phyloP scores from a whole-genome alignment of 1,284 basidiomycete species.

The Veloboletus limbatus region DNA sequence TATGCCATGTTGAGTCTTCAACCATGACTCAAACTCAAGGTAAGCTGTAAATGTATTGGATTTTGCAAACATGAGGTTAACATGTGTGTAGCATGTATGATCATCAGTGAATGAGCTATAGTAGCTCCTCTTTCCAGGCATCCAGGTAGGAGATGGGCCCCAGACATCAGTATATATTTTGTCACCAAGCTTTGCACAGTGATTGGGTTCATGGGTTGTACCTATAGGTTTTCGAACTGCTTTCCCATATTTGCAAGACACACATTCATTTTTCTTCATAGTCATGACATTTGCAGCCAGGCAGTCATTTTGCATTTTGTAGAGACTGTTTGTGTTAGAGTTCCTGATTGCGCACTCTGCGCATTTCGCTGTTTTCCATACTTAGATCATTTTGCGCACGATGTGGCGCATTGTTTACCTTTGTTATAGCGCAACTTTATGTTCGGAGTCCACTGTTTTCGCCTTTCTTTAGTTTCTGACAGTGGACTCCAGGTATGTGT shows the following conservation, averaged over 20 bases:
- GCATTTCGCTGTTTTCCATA: too few relatives aligned
- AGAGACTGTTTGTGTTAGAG: too few relatives aligned
- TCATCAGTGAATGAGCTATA: background rate
- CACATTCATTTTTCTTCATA: constrained; percentile 1
- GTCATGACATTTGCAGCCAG: background rate
- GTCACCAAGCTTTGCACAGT: constrained; percentile 9
- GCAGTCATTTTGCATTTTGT: background rate
- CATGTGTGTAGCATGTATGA: background rate
- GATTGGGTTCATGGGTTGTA: too few relatives aligned
- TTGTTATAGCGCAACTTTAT: too few relatives aligned
- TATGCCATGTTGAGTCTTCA: background rate
- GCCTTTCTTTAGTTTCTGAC: too few relatives aligned
- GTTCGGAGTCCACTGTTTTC: too few relatives aligned
- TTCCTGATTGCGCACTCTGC: too few relatives aligned
- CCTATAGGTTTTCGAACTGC: background rate
- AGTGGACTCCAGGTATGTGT: too few relatives aligned
- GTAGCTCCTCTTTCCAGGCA: constrained; percentile 10
- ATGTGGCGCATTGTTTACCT: too few relatives aligned
- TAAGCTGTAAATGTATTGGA: background rate
- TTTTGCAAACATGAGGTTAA: background rate
- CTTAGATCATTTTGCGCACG: too few relatives aligned
- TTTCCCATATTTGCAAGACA: background rate
- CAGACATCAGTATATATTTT: too few relatives aligned
- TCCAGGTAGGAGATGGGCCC: too few relatives aligned
- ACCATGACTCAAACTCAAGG: background rate